These are phyloP conservation scores for Cercophora samala DNA, from an alignment of 495 filamentous ascomycete genomes.

Conservation along the genomic window DNA sequence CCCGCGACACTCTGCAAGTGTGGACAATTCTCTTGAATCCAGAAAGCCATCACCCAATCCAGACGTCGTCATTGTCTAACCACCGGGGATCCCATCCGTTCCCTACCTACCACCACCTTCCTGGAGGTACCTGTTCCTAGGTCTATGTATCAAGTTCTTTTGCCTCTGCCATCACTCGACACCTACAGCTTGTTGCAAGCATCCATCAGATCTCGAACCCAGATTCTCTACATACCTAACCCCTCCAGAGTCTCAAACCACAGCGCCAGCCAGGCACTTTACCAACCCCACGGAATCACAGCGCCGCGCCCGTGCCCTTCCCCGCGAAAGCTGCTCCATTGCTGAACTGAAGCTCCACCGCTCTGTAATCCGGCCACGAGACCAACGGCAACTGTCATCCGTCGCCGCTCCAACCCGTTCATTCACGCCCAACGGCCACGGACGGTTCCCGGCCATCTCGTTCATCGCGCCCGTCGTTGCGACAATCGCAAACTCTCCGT, in stretches of 20 bases:
- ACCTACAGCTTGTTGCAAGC: not conserved
- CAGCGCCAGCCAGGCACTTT: not conserved
- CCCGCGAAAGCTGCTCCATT: constrained; percentile 11
- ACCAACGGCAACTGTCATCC: constrained; percentile 12
- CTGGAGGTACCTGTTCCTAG: not conserved
- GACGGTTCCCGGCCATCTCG: not conserved
- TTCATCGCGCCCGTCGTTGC: not conserved
- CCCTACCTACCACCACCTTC: not conserved
- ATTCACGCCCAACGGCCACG: constrained; percentile 12
- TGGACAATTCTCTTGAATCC: not conserved
- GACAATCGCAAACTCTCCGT: not conserved
- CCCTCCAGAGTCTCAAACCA: not conserved
- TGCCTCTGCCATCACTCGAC: not conserved
- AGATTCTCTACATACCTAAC: not conserved
- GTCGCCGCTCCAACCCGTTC: constrained; percentile 5
- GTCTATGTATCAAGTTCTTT: not conserved
- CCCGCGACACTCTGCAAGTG: not conserved
- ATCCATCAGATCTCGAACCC: not conserved
- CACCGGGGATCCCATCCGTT: constrained; percentile 6
- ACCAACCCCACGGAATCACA: not conserved
- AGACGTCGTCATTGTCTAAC: constrained; percentile 11
- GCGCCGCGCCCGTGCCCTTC: not conserved
- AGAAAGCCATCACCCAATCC: constrained; percentile 5
- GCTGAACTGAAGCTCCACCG: constrained; percentile 18
- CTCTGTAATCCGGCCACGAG: constrained; percentile 10